Base-by-base conservation (phyloP, 345 rosid species). In the Hibiscus trionum region DNA sequence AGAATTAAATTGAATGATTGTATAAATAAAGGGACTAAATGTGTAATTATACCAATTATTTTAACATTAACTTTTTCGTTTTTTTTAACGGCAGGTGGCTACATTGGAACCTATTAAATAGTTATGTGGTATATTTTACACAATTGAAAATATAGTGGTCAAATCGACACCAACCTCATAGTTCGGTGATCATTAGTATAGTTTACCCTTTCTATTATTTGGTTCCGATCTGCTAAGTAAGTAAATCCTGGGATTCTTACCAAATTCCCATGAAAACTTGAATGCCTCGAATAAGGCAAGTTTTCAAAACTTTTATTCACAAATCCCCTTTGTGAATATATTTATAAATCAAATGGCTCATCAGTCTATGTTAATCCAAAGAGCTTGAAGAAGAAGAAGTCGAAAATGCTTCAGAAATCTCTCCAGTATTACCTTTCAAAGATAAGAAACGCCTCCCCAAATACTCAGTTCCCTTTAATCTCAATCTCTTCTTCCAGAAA, bases 371-470 rank as follows among this genome's bases (percentile, higher is more conserved):
- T 11, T 64, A 39, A 39, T 4, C 27, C 27, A 42, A 7, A 19
- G 8, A 39, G 16, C 5, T 17, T 37, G 27, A 21, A 61, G n/a
- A 72, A 71, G 78, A 31, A 72, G 91, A 35, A 35, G 98, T 83
- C 91, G 8, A 88, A 77, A 57, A 88, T 78, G 3, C 80, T 93
- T 57, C 93, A 80, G 62, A 90, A 83, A 67, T 84, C 90, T 70
- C 85, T 93, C 61, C 83, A 79, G 11, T 77, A 80, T 39, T 91
- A 78, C 77, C 80, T 94, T 24, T 81, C 87, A 60, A 94, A 85
- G 81, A 78, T 94, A 61, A 94, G 85, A 82, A 76, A 69, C 64
- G 77, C 82, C 62, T 46, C 77, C 15, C 79, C 83, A 53, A 74
- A 71, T 66, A 35, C 70, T 62, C 88, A 82, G 5, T 17, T 78